Conservation (phyloP, 371 early-diverging fungal species). For the Chytridium lagenaria region DNA sequence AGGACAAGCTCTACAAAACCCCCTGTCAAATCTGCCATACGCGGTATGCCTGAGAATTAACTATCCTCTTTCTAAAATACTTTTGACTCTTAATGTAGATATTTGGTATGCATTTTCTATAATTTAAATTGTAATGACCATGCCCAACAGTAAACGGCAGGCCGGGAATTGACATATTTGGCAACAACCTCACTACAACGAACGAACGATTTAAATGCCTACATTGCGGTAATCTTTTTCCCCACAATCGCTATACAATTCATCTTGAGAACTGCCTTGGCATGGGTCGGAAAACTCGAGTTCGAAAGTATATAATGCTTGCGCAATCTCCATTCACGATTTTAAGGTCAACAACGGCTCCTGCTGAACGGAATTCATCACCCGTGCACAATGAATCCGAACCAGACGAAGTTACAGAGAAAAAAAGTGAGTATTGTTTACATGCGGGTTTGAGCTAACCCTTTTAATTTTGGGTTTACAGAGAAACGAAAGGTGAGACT, state of each 20-base stretch:
- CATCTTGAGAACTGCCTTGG: constrained; percentile 92
- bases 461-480: not conserved
- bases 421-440: constrained; percentile 48
- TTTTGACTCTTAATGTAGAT: too few relatives aligned
- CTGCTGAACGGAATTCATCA: constrained; percentile 20
- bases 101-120: too few relatives aligned
- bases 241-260: constrained; percentile 83
- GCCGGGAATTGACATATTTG: constrained; percentile 75
- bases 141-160: too few relatives aligned
- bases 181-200: constrained; percentile 58
- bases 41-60: constrained; percentile 46
- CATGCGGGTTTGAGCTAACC: not conserved
- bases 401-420: constrained; percentile 24
- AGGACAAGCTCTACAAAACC: constrained; percentile 60
- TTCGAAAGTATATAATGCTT: constrained; percentile 47
- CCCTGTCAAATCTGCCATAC: constrained; percentile 75
- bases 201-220: constrained; percentile 76
- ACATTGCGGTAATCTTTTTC: constrained; percentile 75
- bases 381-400: constrained; percentile 32
- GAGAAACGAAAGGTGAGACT: constrained; percentile 11
- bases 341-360: not conserved
- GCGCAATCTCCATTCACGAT: not conserved
- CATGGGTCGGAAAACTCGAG: constrained; percentile 72
- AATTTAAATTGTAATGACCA: too few relatives aligned
- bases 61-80: too few relatives aligned